Conservation (phyloP, 495 filamentous ascomycete species). For the Neurospora terricola region DNA sequence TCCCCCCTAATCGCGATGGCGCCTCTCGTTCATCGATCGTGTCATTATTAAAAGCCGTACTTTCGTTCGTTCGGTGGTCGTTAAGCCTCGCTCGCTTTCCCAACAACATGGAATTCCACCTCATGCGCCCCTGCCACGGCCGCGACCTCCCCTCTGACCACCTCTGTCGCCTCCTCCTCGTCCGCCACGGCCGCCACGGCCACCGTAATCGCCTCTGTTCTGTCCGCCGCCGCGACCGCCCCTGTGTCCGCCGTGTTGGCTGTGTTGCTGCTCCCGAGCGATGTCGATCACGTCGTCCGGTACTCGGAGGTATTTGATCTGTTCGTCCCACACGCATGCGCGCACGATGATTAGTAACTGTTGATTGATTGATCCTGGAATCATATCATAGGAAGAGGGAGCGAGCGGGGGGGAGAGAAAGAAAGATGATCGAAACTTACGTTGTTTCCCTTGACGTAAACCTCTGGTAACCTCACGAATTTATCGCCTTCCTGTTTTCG, state of each 20-base stretch:
- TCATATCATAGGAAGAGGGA: not conserved
- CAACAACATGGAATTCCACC: not conserved
- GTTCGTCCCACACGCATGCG: not conserved
- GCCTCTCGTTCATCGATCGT: not conserved
- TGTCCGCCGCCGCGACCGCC: constrained; percentile 60
- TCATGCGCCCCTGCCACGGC: constrained; percentile 25
- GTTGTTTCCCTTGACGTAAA: constrained; percentile 95
- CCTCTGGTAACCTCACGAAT: constrained; percentile 83
- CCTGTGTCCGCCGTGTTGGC: constrained; percentile 45
- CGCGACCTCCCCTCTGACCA: constrained; percentile 40
- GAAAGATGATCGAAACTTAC: constrained; percentile 40
- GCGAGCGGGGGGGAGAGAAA: too few species aligned
- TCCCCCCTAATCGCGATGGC: not conserved
- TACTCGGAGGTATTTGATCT: constrained; percentile 98
- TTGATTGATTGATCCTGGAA: not conserved
- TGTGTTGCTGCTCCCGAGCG: constrained; percentile 82
- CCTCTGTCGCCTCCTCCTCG: constrained; percentile 36
- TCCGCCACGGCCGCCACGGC: constrained; percentile 43
- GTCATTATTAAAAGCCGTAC: not conserved
- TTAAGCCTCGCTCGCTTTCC: not conserved
- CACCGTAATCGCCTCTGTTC: constrained; percentile 54
- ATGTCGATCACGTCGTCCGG: constrained; percentile 91
- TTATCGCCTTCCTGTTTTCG: constrained; percentile 67
- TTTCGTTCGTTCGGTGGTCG: not conserved
- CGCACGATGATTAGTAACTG: not conserved